A percentile compares a stretch with the other conserved stretches of the same genome.
Conservation (phyloP, 83 land plant genomes). For the Picea abies region DNA sequence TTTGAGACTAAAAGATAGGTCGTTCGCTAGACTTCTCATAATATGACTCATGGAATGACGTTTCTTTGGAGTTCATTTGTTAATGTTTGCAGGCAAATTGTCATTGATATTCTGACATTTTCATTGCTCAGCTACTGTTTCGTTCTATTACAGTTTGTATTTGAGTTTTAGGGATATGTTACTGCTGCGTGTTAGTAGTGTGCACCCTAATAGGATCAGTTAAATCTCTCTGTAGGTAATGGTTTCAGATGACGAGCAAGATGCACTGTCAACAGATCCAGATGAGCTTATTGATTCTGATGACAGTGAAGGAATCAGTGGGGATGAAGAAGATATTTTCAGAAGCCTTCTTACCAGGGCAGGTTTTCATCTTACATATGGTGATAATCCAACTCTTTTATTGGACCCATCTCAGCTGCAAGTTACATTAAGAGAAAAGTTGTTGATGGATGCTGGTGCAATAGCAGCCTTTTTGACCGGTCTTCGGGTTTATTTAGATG, state of each 20-base stretch:
- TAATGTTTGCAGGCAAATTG: background rate
- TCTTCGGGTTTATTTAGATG: slow-evolving; percentile 35
- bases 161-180: background rate
- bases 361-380: slow-evolving; percentile 54
- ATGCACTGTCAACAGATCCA: too few species aligned
- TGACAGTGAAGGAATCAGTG: too few species aligned
- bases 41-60: background rate
- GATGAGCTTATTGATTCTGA: too few species aligned
- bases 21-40: background rate
- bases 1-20: background rate
- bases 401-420: slow-evolving; percentile 57
- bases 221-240: too few species aligned
- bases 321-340: too few species aligned
- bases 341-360: background rate
- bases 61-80: background rate
- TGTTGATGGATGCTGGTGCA: slow-evolving; percentile 55
- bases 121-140: background rate
- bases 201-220: background rate
- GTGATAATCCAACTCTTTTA: slow-evolving; percentile 50
- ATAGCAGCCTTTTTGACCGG: slow-evolving; percentile 53
- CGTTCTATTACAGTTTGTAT: background rate
- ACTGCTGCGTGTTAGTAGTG: too few species aligned
- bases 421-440: slow-evolving; percentile 42
- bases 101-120: background rate
- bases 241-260: too few species aligned